Conservation (phyloP, 305 asterid species). For the Solanum aculeatissimum region DNA sequence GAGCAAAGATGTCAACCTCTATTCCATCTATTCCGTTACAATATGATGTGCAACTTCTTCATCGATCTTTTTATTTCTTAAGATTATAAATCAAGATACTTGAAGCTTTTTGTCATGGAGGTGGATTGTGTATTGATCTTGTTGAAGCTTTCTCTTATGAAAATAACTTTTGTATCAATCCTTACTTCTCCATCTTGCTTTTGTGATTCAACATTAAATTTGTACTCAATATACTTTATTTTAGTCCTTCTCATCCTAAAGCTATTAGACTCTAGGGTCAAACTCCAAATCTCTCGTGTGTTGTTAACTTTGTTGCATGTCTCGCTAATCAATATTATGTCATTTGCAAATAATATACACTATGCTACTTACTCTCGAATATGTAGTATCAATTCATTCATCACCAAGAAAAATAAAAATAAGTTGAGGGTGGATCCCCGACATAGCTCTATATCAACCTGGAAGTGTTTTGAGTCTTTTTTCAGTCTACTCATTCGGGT, state of each 20-base stretch:
- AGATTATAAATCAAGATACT: background rate
- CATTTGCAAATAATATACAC: no score
- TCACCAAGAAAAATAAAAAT: background rate
- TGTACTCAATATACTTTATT: no score
- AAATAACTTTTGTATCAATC: background rate
- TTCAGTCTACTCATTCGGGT: background rate
- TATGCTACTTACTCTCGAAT: background rate
- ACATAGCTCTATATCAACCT: no score
- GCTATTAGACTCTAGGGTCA: no score
- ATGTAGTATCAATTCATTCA: background rate
- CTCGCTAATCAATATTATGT: no score
- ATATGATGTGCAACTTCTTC: no score
- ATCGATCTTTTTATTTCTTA: background rate
- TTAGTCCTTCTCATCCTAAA: no score
- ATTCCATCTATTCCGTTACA: background rate
- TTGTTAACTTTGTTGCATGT: background rate
- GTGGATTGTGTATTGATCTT: no score
- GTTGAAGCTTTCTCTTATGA: no score
- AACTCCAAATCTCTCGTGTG: background rate
- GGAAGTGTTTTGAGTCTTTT: background rate
- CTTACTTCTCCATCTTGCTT: background rate
- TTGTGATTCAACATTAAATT: background rate
- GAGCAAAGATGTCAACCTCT: no score
- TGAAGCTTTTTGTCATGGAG: background rate
- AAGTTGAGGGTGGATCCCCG: background rate